phyloP scores from a whole-genome alignment of 371 early-diverging fungal genomes.

The Mortierella sp. region DNA sequence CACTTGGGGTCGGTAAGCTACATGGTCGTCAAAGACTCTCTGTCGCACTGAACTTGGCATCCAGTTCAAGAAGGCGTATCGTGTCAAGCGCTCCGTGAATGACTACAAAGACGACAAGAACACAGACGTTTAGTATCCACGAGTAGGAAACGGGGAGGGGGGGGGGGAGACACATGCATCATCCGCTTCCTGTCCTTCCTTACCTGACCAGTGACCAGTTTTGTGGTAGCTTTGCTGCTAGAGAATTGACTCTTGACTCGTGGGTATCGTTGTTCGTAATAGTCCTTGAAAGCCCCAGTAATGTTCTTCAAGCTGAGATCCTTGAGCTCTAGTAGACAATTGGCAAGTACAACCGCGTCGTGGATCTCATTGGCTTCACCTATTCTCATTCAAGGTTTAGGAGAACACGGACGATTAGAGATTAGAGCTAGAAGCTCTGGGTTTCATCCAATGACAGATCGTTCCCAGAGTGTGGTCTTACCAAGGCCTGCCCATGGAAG shows the following conservation, averaged over 20 bases:
- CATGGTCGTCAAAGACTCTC: neutral
- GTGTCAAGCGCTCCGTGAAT: slow-evolving; percentile 1
- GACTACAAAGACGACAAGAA: slow-evolving; percentile 3
- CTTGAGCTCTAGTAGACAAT: slow-evolving; percentile 16
- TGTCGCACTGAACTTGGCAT: slow-evolving; percentile 7
- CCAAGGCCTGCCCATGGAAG: slow-evolving; percentile 15
- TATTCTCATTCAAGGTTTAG: neutral
- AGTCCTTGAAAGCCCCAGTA: slow-evolving; percentile 3
- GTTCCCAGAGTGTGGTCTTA: neutral
- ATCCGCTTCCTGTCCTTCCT: neutral
- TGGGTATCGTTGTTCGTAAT: slow-evolving; percentile 4
- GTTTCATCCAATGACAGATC: too few relatives aligned
- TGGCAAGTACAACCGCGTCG: slow-evolving; percentile 21
- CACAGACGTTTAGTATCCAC: neutral
- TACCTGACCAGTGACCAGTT: slow-evolving; percentile 15
- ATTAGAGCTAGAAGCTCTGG: too few relatives aligned
- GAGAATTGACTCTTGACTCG: neutral
- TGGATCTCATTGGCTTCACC: slow-evolving; percentile 17
- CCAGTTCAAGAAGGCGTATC: slow-evolving; percentile 14
- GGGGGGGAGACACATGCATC: neutral
- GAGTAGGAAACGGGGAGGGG: neutral
- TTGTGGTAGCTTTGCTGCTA: neutral
- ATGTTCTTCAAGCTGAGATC: slow-evolving; percentile 11
- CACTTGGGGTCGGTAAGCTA: slow-evolving; percentile 18
- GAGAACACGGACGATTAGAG: too few relatives aligned